Base-by-base conservation (phyloP, 257 asterid genomes). In the Nicotiana sylvestris region DNA sequence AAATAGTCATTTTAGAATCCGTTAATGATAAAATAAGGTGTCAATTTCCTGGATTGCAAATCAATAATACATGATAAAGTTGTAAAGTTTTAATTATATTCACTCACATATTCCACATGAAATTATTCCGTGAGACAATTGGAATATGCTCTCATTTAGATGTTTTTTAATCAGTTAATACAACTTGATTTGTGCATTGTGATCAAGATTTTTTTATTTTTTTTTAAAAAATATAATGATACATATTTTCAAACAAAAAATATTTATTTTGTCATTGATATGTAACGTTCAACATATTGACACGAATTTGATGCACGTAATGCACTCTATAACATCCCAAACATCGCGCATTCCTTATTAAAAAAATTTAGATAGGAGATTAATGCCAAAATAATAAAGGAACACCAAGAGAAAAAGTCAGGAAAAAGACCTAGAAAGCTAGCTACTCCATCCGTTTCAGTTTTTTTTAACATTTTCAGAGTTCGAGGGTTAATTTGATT, bases 1-100 rank as follows among this genome's bases (percentile, higher is more conserved):
- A 58, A 57, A 15, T 77, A 66, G 39, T 83, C 46, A 82, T 85
- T 85, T 70, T 60, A 35, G 86, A 87, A 85, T 87, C 90, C 85
- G 81, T 82, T 76, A 49, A 27, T 72, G 67, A 81, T 79, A 79
- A 82, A 84, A 81, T 83, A 82, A 62, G 56, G 83, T 81, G 86
- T 80, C 56, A 69, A 56, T 82, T 70, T 82, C 65, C 72, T 77
- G 77, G 57, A 78, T 65, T n/a, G 39, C 86, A 70, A 21, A 39
- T 69, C 35, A 13, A 66, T 78, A 37, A 39, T 68, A 56, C 30
- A 58, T 16, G 58, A 79, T 82, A 32, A 62, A 70, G 81, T 84
- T 70, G 7, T 39, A 78, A 78, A 37, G 1, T 49, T 66, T 37
- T 66, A 16, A 66, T 32, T 57, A 35, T 68, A 66, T 57, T 56